Evolutionary conservation across 306 rosid genomes (phyloP), one percentile per base, ranked within the genome.

Genomic region (Acacia crassicarpa): DNA sequence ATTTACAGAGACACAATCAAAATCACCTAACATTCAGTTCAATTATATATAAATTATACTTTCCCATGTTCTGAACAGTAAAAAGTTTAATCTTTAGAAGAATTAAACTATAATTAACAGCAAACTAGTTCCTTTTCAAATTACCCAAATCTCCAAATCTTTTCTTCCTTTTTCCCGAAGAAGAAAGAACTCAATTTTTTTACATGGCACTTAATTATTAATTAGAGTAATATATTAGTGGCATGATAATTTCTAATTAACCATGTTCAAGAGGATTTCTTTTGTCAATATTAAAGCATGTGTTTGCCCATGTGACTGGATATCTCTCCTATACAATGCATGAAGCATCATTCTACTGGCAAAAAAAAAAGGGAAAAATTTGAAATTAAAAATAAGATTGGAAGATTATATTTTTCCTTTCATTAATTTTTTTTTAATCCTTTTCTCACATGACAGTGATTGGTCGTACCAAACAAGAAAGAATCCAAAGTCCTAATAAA

Each of bases 11-110:
- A 62, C 40, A 22, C 67, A 85, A 86, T 83, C 80, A 12, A 76
- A 48, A 74, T 86, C 87, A 80, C 83, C 77, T 61, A 67, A 49
- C 82, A 73, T 74, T 84, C 80, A 84, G 67, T 61, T 23, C 67
- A 13, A 3, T 62, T 27, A 25, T 48, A 48, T 46, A 46, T 46
- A 46, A 10, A 45, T 10, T 9, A 48, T 1, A 27, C 40, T 62
- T 25, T 27, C 38, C 40, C 68, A 61, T 61, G 35, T 23, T 61
- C 67, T 58, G 15, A 8, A 22, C 65, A 58, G 65, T 58, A 7
- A 58, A 56, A 58, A 9, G 65, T 58, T 58, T 4, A 16, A 17
- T 62, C 38, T 25, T 8, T 38, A 25, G 67, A 61, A 23, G 35
- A 25, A 61, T 61, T 61, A 61, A 25, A 61, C 35, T 25, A 59